Base-by-base conservation (phyloP, 2,329 filamentous ascomycete species). In the Calonectria henricotiae region DNA sequence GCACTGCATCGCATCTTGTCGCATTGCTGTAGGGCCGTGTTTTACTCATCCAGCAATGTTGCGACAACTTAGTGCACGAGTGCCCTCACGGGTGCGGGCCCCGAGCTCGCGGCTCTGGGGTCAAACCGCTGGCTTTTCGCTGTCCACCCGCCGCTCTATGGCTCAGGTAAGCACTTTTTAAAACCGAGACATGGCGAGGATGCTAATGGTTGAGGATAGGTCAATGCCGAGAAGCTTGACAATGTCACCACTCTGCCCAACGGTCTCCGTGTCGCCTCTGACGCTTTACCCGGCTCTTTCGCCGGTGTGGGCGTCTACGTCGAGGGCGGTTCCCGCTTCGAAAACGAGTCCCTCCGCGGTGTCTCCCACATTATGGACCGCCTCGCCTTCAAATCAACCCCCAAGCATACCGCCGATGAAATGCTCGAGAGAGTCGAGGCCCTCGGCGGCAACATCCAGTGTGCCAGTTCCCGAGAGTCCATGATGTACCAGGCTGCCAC, bases 401-500 rank as follows among this genome's bases (percentile, higher is more conserved):
- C 88, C 39, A 85, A 86, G 41, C 91, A 91, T 71, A 90, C 90
- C 0, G 90, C 91, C 67, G 95, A 98, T 82, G 87, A 95, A 76
- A 96, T 98, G 91, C 86, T 98, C 23, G 94, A 98, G 82, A 88
- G 91, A 39, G 89, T 98, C 39, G 96, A 98, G 83, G 92, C 91
- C 0, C 86, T 99, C 3, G 96, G 96, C 41, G 96, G 96, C 37
- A 98, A 98, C 81, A 96, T 99, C 70, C 95, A 98, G 84, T 99
- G 96, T 84, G 95, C 96, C 12, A 98, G 95, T 1, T 97, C 95
- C 2, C 89, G 96, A 74, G 96, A 99, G 84, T 94, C 94, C 67
- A 90, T 99, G 84, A 99, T 99, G 96, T 99, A 99, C 86, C 96
- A 99, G 83, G 94, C 95, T 1, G 96, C 96, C 30, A 98, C 95